These are phyloP conservation scores for Salix dunnii DNA, from an alignment of 345 rosid genomes.

Conservation along the genomic window DNA sequence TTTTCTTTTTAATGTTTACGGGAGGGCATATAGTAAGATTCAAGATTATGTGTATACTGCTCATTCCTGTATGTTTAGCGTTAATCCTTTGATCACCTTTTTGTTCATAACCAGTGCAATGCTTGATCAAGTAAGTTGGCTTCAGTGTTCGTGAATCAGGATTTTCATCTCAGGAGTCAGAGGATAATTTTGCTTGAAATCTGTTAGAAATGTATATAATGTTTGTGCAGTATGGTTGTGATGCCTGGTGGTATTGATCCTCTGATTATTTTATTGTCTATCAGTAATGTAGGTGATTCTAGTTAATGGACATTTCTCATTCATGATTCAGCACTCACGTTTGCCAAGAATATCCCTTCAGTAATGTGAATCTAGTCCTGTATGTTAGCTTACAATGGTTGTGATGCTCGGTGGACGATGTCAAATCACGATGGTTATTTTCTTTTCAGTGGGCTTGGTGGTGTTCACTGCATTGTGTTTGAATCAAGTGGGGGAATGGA, in stretches of 20 bases:
- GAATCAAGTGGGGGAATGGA: too few relatives aligned
- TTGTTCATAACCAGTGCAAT: neutral
- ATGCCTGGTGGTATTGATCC: neutral
- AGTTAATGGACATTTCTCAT: too few relatives aligned
- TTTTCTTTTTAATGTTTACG: neutral
- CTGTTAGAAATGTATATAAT: neutral
- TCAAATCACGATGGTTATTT: too few relatives aligned
- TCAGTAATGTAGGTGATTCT: neutral
- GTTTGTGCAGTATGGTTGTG: neutral
- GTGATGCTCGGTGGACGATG: too few relatives aligned
- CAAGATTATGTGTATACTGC: neutral
- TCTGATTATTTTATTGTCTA: neutral
- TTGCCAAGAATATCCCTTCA: too few relatives aligned
- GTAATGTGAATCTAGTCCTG: too few relatives aligned
- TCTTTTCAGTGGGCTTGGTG: too few relatives aligned
- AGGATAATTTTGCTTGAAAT: neutral
- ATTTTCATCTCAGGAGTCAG: neutral
- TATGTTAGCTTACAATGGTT: neutral
- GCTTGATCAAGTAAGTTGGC: neutral
- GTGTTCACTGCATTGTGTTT: too few relatives aligned
- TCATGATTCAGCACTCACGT: too few relatives aligned
- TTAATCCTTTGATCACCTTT: neutral
- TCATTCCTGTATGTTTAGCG: neutral
- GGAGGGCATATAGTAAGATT: neutral
- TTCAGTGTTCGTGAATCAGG: neutral